Evolutionary conservation across 768 basidiomycete species (phyloP).

Genomic region (Podaxis mareebaensis): DNA sequence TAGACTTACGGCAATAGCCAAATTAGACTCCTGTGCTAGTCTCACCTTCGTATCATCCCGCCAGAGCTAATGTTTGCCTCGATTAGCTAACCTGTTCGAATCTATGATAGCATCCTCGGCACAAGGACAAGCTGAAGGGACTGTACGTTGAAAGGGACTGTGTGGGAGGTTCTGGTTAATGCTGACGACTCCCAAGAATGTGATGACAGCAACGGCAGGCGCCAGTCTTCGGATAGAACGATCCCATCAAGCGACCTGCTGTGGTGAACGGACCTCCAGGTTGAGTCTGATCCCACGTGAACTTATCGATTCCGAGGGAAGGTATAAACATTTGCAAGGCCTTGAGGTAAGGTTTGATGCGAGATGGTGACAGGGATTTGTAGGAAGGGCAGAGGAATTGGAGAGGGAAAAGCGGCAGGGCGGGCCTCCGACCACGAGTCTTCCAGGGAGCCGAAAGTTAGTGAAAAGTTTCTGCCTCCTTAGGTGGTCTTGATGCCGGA

Average conservation of each 20-base stretch:
- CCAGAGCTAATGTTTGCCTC: constrained; percentile 71
- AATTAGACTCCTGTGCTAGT: constrained; percentile 43
- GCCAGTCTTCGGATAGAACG: constrained; percentile 43
- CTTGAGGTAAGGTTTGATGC: not conserved
- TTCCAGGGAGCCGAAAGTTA: not conserved
- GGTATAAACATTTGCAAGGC: not conserved
- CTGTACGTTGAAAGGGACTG: constrained; percentile 34
- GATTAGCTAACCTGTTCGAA: constrained; percentile 52
- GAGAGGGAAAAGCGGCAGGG: not conserved
- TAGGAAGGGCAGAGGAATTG: not conserved
- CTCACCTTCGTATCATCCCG: constrained; percentile 44
- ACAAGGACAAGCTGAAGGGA: constrained; percentile 30
- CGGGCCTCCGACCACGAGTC: not conserved
- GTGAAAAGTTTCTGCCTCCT: not conserved
- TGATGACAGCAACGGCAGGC: constrained; percentile 45
- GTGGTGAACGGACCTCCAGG: not conserved
- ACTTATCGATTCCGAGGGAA: not conserved
- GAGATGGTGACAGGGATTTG: not conserved
- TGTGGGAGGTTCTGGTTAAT: constrained; percentile 38
- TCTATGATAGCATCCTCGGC: constrained; percentile 66
- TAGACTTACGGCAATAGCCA: constrained; percentile 50
- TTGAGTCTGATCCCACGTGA: not conserved
- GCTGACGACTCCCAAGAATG: constrained; percentile 39
- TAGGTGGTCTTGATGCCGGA: not conserved
- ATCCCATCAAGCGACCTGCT: constrained; percentile 29